Base-by-base conservation (phyloP, 1,284 basidiomycete species). In the Ceratobasidium sp. region DNA sequence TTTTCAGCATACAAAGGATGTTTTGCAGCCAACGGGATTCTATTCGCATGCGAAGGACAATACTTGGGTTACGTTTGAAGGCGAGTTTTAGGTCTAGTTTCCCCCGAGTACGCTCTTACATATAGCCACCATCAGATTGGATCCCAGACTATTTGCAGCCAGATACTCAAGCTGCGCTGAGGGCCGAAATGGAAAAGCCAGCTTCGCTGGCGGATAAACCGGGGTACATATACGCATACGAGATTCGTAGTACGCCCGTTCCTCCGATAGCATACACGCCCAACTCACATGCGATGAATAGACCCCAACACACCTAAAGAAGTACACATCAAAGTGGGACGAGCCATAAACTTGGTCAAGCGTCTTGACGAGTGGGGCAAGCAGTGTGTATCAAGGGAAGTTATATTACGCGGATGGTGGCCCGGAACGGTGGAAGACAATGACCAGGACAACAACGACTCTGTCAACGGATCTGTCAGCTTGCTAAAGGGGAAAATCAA, bases 191-290 rank as follows among this genome's bases (percentile, higher is more conserved):
- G 92, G 89, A 90, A 82, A 92, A 90, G 79, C 82, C 88, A n/a
- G 85, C 85, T 1, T 90, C 92, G 0, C 66, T 81, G 1, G 86
- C 88, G 7, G 93, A 95, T 80, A 87, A 87, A 23, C 83, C 87
- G 2, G 93, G 93, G 0, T 94, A 93, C 81, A 94, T 95, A 69
- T 95, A 95, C 80, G 88, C 90, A 0, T 94, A 91, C 82, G 91
- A 94, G 83, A 92, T 94, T 78, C 87, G 89, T 82, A 91, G 92
- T 92, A 82, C 48, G 83, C 78, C n/a, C 23, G 48, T 20, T 46
- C 12, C 50, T 3, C 8, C 18, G 7, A 60, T 20, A 48, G 14
- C 10, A 46, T 14, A 46, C 20, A 1, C 23, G 33, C 8, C 23
- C n/a, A 46, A 30, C 38, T 48, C 8, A 66, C 50, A 18, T 52